Evolutionary conservation across 352 stramenopile genomes (phyloP).

Genomic region (Pythium folliculosum): DNA sequence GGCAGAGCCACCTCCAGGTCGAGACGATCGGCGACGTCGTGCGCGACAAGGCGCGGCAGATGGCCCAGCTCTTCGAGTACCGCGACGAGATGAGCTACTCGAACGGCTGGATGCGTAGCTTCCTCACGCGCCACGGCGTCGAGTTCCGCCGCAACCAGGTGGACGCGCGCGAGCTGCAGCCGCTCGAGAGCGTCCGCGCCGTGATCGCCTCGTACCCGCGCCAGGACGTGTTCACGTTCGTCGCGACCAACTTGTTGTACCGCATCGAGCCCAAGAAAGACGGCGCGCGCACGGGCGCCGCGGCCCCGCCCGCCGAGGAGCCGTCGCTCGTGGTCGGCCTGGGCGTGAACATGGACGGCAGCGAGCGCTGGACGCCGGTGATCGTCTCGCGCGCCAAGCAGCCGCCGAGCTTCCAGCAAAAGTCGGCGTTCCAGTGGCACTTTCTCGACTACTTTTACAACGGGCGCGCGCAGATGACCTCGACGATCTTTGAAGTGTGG

Average conservation of each 20-base stretch:
- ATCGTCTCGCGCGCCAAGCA: conserved; percentile 21
- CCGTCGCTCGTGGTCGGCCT: conserved; percentile 22
- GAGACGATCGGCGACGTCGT: conserved; percentile 42
- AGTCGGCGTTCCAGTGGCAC: conserved; percentile 30
- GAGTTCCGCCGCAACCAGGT: conserved; percentile 35
- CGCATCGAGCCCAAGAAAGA: conserved; percentile 24
- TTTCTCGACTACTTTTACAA: conserved; percentile 29
- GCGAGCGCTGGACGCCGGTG: conserved; percentile 25
- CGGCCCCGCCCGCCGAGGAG: neutral
- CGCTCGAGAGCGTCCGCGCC: conserved; percentile 1
- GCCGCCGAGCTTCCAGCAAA: conserved; percentile 27
- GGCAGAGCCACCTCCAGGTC: conserved; percentile 30
- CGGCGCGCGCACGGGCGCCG: neutral
- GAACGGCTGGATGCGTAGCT: conserved; percentile 63
- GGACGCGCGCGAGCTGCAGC: conserved; percentile 9
- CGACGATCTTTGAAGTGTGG: conserved; percentile 26
- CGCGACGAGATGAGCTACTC: conserved; percentile 49
- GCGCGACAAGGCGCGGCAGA: conserved; percentile 32
- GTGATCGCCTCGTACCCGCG: conserved; percentile 16
- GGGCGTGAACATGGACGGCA: conserved; percentile 24
- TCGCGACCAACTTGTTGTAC: conserved; percentile 25
- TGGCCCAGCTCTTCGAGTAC: conserved; percentile 46
- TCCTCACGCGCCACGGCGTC: conserved; percentile 58
- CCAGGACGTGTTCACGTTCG: conserved; percentile 29
- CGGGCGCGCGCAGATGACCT: conserved; percentile 27